Conservation (phyloP, 2,329 filamentous ascomycete genomes). For the Pseudocercospora eumusae region DNA sequence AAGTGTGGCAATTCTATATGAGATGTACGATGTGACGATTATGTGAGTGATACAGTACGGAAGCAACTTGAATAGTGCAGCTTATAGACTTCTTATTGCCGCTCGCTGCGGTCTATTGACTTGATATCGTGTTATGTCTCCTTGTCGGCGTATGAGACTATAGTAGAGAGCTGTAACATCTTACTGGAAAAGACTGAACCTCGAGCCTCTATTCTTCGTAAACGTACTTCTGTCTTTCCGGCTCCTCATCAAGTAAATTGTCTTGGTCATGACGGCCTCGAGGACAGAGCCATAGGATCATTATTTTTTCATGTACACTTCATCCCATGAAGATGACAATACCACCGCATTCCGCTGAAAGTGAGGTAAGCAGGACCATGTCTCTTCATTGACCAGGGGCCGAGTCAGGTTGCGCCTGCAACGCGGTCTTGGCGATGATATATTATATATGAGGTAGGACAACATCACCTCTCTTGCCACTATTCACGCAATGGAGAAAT, state of each 20-base stretch:
- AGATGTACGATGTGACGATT: constrained; percentile 6
- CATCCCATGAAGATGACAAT: neutral
- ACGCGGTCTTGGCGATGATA: neutral
- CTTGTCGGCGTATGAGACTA: neutral
- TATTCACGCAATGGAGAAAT: neutral
- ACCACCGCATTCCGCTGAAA: neutral
- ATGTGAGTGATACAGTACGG: neutral
- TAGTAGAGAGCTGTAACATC: neutral
- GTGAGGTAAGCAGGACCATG: neutral
- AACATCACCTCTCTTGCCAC: neutral
- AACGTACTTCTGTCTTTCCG: too few relatives aligned
- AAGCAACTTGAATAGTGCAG: neutral
- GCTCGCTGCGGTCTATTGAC: neutral
- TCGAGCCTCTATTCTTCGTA: too few relatives aligned
- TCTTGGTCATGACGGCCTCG: too few relatives aligned
- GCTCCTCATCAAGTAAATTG: too few relatives aligned
- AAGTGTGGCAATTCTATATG: constrained; percentile 46
- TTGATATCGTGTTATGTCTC: neutral
- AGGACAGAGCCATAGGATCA: neutral
- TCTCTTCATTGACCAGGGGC: neutral
- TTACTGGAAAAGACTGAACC: too few relatives aligned
- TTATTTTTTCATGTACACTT: neutral
- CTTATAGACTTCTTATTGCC: neutral
- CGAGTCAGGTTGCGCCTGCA: neutral
- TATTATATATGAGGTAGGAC: too few relatives aligned